These are phyloP conservation scores for Suhomyces taliae DNA, from an alignment of 1,139 yeast species.

Conservation along the genomic window DNA sequence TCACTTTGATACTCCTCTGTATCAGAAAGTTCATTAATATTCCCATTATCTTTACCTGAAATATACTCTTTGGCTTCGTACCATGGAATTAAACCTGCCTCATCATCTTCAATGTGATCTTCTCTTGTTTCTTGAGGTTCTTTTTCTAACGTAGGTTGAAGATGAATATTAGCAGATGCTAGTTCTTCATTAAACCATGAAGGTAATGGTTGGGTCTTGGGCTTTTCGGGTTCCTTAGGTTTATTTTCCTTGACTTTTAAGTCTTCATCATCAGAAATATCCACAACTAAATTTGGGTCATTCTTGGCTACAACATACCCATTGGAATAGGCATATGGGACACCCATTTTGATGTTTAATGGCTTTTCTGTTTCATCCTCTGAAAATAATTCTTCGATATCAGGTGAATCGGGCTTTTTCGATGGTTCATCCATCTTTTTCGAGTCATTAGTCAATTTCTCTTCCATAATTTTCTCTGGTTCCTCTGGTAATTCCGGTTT, in stretches of 20 bases:
- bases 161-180: slow-evolving; percentile 1
- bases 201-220: slow-evolving; percentile 21
- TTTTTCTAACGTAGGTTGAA: slow-evolving; percentile 10
- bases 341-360: not conserved
- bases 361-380: not conserved
- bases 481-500: not conserved
- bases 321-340: not conserved
- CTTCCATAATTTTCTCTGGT: not conserved
- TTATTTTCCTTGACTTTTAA: not conserved
- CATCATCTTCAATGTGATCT: slow-evolving; percentile 41
- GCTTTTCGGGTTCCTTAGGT: not conserved
- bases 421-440: no score
- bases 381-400: not conserved
- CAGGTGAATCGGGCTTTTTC: no score
- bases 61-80: slow-evolving; percentile 40
- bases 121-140: slow-evolving; percentile 15
- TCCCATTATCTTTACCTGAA: slow-evolving; percentile 14
- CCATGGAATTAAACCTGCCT: slow-evolving; percentile 52
- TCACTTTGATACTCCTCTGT: slow-evolving; percentile 6
- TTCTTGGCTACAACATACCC: not conserved
- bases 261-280: not conserved
- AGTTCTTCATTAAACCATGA: slow-evolving; percentile 28
- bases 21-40: slow-evolving; percentile 13
- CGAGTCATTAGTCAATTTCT: not conserved
- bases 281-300: not conserved